Percentiles rank a stretch among this genome's conserved stretches.
These are phyloP conservation scores for Capsaspora owczarzaki DNA, from an alignment of 78 protist species.

Conservation along the genomic window DNA sequence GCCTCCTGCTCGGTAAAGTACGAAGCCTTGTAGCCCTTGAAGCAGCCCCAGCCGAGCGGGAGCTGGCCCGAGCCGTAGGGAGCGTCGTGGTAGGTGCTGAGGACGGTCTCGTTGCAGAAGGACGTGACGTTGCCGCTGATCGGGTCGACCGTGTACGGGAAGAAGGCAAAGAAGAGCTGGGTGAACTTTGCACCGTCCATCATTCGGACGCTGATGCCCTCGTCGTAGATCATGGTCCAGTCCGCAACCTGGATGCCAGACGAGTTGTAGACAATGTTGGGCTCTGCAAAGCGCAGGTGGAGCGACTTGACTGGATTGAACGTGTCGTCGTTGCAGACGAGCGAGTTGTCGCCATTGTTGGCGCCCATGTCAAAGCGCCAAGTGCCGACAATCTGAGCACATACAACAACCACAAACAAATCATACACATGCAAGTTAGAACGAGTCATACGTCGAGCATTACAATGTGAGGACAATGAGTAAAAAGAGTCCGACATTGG, in stretches of 20 bases:
- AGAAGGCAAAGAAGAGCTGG: not conserved
- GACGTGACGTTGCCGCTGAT: not conserved
- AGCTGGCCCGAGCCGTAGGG: not conserved
- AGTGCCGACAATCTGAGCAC: not conserved
- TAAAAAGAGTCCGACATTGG: too few relatives aligned
- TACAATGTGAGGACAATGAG: too few relatives aligned
- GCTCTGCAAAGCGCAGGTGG: not conserved
- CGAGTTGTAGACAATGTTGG: not conserved
- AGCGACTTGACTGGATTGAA: not conserved
- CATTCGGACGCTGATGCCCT: conserved; percentile 1
- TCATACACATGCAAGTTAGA: too few relatives aligned
- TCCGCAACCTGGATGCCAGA: not conserved
- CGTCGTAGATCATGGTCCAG: not conserved
- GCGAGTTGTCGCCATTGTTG: not conserved
- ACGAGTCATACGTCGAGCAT: too few relatives aligned
- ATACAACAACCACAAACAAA: too few relatives aligned
- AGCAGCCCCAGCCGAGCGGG: conserved; percentile 1
- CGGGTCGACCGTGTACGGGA: not conserved
- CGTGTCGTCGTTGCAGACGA: not conserved
- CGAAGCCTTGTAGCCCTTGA: not conserved
- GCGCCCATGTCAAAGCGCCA: not conserved
- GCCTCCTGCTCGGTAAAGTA: not conserved
- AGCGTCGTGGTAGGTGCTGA: not conserved
- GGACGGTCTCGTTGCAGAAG: not conserved
- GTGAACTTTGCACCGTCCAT: not conserved